phyloP scores from a whole-genome alignment of 1,284 basidiomycete species.

The Hemileia vastatrix region DNA sequence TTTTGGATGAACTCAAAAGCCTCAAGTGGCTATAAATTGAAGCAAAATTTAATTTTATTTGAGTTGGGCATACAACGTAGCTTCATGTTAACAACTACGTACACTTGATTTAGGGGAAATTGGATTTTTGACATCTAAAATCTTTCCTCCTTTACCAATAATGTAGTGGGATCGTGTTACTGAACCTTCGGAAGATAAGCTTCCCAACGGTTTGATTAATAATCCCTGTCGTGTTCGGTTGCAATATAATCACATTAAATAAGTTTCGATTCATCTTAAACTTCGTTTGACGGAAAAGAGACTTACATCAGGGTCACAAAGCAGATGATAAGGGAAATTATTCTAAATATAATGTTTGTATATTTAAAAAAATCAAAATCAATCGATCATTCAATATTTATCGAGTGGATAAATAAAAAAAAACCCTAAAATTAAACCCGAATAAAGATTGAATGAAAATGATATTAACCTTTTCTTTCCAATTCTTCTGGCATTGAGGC shows the following conservation, averaged over 20 bases:
- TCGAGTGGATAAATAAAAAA: background rate
- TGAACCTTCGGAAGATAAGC: constrained; percentile 17
- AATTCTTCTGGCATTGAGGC: constrained; percentile 25
- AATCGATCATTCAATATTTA: background rate
- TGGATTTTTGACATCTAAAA: constrained; percentile 24
- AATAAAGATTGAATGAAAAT: background rate
- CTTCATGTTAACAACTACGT: background rate
- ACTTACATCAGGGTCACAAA: constrained; percentile 28
- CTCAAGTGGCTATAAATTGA: background rate
- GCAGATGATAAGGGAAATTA: constrained; percentile 26
- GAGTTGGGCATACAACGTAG: background rate
- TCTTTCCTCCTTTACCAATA: constrained; percentile 25
- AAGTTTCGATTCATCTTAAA: background rate
- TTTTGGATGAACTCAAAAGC: constrained; percentile 4
- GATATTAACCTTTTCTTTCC: constrained; percentile 23
- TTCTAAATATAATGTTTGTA: no score
- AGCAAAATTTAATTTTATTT: background rate
- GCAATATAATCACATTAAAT: background rate
- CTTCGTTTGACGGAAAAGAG: background rate
- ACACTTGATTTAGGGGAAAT: constrained; percentile 23
- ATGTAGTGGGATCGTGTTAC: constrained; percentile 27
- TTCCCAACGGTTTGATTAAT: constrained; percentile 24
- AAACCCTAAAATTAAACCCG: background rate
- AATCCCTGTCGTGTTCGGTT: constrained; percentile 12
- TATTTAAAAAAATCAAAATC: no score